A percentile compares a stretch with the other conserved stretches of the same genome.
Conservation (phyloP, 1,284 basidiomycete species). For the Puccinia brachypodii region DNA sequence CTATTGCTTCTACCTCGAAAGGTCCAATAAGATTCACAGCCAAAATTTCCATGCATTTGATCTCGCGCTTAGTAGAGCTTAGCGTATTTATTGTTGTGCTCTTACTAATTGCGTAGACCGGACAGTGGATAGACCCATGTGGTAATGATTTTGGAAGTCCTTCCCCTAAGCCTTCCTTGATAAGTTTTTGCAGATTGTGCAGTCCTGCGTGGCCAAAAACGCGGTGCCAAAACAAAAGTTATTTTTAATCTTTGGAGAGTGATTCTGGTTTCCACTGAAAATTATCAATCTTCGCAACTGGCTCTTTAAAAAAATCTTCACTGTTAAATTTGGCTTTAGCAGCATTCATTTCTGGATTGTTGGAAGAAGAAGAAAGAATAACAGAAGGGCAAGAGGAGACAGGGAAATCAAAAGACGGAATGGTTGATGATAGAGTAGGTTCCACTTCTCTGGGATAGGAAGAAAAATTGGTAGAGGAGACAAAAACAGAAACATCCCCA, state of each 20-base stretch:
- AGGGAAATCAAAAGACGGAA: no score
- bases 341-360: not conserved
- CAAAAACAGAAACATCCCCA: no score
- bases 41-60: not conserved
- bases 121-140: not conserved
- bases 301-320: not conserved
- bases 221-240: not conserved
- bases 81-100: not conserved
- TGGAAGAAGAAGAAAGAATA: not conserved
- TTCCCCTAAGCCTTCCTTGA: not conserved
- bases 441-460: no score
- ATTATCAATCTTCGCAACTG: not conserved
- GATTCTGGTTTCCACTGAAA: not conserved
- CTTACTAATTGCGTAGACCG: not conserved
- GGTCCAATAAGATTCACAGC: conserved; percentile 11
- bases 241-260: not conserved
- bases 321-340: not conserved
- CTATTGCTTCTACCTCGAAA: not conserved
- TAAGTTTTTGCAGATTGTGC: not conserved
- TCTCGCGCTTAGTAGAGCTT: not conserved
- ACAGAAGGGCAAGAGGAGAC: not conserved
- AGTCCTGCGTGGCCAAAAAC: conserved; percentile 1
- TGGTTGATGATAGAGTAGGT: no score
- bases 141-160: not conserved
- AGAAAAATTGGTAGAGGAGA: no score